phyloP scores from a whole-genome alignment of 2,329 filamentous ascomycete genomes.

The Aspergillus candidus region DNA sequence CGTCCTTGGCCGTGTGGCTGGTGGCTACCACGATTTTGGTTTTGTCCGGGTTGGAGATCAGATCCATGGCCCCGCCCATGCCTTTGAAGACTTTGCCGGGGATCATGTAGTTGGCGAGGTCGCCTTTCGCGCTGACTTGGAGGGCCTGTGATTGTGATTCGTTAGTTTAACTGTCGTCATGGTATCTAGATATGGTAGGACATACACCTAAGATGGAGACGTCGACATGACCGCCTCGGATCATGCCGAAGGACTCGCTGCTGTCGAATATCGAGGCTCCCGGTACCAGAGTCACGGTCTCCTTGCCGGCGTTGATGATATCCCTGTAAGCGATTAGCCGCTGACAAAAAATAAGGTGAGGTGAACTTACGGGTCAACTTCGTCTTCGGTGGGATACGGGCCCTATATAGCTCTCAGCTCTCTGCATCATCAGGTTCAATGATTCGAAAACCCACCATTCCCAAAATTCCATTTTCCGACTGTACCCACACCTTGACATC shows the following conservation, averaged over 20 bases:
- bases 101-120: constrained; percentile 86
- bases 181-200: constrained; percentile 1
- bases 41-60: constrained; percentile 63
- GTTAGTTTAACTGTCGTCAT: background rate
- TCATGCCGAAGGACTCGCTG: constrained; percentile 81
- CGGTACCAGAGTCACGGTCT: constrained; percentile 73
- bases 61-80: constrained; percentile 74
- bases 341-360: background rate
- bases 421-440: background rate
- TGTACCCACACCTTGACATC: constrained; percentile 73
- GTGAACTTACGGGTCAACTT: constrained; percentile 55
- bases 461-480: constrained; percentile 78
- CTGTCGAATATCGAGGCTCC: constrained; percentile 74
- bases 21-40: constrained; percentile 69
- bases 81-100: constrained; percentile 81
- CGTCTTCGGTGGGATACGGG: constrained; percentile 65
- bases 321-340: constrained; percentile 42
- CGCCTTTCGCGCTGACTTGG: constrained; percentile 71
- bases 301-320: constrained; percentile 81
- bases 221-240: constrained; percentile 75
- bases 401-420: constrained; percentile 38
- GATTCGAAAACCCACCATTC: constrained; percentile 46
- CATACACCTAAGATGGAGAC: constrained; percentile 69
- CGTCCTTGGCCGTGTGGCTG: constrained; percentile 64
- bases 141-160: constrained; percentile 47